Evolutionary conservation across 2,329 filamentous ascomycete genomes (phyloP).

Genomic region (Calonectria honghensis): DNA sequence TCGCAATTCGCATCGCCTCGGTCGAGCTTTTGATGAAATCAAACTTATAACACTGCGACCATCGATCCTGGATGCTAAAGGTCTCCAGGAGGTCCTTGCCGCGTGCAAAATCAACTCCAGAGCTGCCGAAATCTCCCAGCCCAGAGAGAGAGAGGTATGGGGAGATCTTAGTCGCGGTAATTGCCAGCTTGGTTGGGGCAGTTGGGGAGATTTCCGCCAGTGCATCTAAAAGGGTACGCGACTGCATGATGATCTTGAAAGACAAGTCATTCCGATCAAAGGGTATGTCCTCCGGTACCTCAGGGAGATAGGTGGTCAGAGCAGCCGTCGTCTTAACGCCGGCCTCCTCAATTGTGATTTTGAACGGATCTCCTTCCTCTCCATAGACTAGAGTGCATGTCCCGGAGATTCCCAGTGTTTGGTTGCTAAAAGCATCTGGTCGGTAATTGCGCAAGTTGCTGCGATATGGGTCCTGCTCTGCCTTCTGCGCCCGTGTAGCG

Average conservation of each 20-base stretch:
- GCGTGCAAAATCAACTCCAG: slow-evolving; percentile 79
- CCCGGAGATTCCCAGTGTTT: slow-evolving; percentile 87
- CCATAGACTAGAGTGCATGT: slow-evolving; percentile 90
- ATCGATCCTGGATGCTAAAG: slow-evolving; percentile 77
- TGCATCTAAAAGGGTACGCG: slow-evolving; percentile 82
- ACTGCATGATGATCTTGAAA: slow-evolving; percentile 97
- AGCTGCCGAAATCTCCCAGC: slow-evolving; percentile 73
- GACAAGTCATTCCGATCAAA: slow-evolving; percentile 86
- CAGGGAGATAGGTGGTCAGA: slow-evolving; percentile 89
- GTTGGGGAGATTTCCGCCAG: slow-evolving; percentile 82
- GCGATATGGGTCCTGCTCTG: slow-evolving; percentile 76
- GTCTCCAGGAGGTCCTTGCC: slow-evolving; percentile 83
- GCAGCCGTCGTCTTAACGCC: slow-evolving; percentile 93
- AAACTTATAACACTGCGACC: slow-evolving; percentile 88
- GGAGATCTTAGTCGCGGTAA: slow-evolving; percentile 77
- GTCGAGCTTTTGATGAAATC: slow-evolving; percentile 88
- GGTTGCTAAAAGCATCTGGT: slow-evolving; percentile 87
- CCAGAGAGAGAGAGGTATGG: slow-evolving; percentile 86
- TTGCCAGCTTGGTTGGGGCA: slow-evolving; percentile 82
- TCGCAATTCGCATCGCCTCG: slow-evolving; percentile 94
- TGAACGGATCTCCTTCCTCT: slow-evolving; percentile 84
- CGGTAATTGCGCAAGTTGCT: slow-evolving; percentile 78
- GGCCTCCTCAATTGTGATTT: slow-evolving; percentile 89
- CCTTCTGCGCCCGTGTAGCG: slow-evolving; percentile 73
- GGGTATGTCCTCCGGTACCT: slow-evolving; percentile 86